These are phyloP conservation scores for Zygotorulaspora sp. DNA, from an alignment of 805 yeast genomes.

Conservation along the genomic window DNA sequence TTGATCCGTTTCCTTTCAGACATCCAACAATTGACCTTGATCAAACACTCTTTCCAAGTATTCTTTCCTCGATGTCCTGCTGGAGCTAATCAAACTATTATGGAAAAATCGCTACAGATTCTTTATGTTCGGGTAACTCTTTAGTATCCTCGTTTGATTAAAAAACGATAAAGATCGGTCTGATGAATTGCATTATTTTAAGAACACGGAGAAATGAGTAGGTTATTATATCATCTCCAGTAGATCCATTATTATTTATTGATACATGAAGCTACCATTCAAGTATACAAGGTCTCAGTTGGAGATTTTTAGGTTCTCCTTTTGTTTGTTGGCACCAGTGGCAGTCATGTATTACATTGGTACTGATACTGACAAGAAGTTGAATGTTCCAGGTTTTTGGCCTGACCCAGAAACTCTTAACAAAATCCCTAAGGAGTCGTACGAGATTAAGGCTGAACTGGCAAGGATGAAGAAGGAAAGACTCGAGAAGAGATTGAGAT, in stretches of 20 bases:
- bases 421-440: constrained; percentile 88
- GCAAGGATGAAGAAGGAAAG: constrained; percentile 81
- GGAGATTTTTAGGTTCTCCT: constrained; percentile 62
- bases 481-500: constrained; percentile 61
- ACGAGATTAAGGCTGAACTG: constrained; percentile 84
- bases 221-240: too few relatives aligned
- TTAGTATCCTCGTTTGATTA: too few relatives aligned
- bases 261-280: constrained; percentile 25
- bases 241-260: too few relatives aligned
- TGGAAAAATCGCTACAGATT: too few relatives aligned
- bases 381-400: constrained; percentile 92
- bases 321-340: constrained; percentile 81
- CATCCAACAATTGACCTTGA: too few relatives aligned
- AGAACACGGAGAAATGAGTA: too few relatives aligned
- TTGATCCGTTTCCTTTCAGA: constrained; percentile 19
- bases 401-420: constrained; percentile 92
- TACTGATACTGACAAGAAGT: constrained; percentile 79
- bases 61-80: too few relatives aligned
- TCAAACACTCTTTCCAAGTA: too few relatives aligned
- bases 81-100: too few relatives aligned
- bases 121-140: too few relatives aligned
- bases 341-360: constrained; percentile 93
- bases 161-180: too few relatives aligned
- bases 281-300: constrained; percentile 46
- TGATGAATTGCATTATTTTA: too few relatives aligned